phyloP scores from a whole-genome alignment of 257 asterid species.

The Solanum raphanifolium region DNA sequence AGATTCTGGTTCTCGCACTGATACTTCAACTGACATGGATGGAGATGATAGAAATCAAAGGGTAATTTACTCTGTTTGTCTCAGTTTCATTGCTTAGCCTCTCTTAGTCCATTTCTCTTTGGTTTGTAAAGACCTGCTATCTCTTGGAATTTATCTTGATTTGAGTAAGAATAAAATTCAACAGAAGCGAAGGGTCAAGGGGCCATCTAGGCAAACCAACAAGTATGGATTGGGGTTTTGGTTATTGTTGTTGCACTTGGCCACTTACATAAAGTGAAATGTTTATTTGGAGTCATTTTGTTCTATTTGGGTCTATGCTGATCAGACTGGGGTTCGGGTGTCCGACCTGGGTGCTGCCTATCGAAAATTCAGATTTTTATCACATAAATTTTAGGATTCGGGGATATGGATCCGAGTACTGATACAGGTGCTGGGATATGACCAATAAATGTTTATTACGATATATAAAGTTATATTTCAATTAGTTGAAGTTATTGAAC shows the following conservation, averaged over 20 bases:
- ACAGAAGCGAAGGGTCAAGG: not conserved
- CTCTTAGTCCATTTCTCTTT: not conserved
- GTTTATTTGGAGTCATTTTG: not conserved
- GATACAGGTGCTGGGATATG: not conserved
- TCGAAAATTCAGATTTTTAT: not conserved
- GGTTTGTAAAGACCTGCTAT: not conserved
- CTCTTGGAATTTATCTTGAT: not conserved
- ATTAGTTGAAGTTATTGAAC: not conserved
- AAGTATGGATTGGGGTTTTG: not conserved
- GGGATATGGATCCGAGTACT: not conserved
- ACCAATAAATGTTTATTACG: not conserved
- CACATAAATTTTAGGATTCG: not conserved
- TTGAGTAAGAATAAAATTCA: not conserved
- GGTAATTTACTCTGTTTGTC: constrained; percentile 25
- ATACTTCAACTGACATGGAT: constrained; percentile 76
- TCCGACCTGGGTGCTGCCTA: not conserved
- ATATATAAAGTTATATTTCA: too few species aligned
- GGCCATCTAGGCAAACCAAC: not conserved
- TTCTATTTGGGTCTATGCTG: not conserved
- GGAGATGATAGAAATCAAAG: constrained; percentile 56
- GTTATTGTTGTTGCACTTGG: not conserved
- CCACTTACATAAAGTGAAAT: not conserved
- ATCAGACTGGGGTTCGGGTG: not conserved
- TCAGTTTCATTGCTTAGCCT: not conserved
- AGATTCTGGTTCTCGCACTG: constrained; percentile 64